Evolutionary conservation across 257 asterid species (phyloP).

Genomic region (Plectranthus barbatus): DNA sequence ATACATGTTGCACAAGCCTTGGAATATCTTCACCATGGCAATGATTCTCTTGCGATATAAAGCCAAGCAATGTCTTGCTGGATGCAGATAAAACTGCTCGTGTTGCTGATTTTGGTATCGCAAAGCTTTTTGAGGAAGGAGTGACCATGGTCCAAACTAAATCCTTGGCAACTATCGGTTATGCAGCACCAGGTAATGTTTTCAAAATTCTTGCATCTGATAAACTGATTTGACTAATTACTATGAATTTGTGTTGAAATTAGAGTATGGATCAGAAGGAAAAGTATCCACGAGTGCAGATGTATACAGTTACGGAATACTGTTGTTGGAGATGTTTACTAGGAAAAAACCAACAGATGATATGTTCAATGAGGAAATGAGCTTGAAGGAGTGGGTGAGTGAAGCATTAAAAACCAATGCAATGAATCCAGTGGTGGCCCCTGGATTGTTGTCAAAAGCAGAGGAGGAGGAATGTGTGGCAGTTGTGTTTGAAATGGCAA

Average conservation of each 20-base stretch:
- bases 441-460: neutral
- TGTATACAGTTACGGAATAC: neutral
- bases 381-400: constrained; percentile 1
- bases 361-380: neutral
- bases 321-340: constrained; percentile 5
- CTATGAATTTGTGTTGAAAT: too few species aligned
- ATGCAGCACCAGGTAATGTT: neutral
- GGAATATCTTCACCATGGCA: too few species aligned
- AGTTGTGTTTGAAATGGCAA: neutral
- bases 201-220: too few species aligned
- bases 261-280: constrained; percentile 9
- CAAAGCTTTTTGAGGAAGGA: neutral
- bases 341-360: constrained; percentile 1
- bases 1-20: neutral
- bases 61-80: neutral
- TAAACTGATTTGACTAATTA: too few species aligned
- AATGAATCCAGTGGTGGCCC: too few species aligned
- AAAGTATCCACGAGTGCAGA: neutral
- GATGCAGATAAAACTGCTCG: neutral
- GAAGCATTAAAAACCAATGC: neutral
- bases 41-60: too few species aligned
- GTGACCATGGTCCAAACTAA: neutral
- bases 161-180: neutral
- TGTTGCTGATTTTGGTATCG: neutral
- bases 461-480: neutral